A percentile compares a stretch with the other conserved stretches of the same genome.
These are phyloP conservation scores for Trebouxia gelatinosa DNA, from an alignment of 163 green algal species.

Conservation along the genomic window DNA sequence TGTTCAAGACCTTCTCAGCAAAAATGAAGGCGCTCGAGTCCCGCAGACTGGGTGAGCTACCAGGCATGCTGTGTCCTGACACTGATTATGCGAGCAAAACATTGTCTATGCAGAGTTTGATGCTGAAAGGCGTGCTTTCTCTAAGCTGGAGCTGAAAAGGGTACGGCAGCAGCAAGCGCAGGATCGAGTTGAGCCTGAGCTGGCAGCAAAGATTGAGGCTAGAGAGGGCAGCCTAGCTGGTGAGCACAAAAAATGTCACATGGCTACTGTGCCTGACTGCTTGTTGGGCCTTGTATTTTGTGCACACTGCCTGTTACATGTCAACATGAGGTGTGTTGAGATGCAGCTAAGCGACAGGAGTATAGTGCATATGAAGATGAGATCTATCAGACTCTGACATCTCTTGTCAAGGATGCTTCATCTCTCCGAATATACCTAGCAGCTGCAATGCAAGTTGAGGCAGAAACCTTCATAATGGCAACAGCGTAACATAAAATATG, in stretches of 20 bases:
- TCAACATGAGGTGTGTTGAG: not conserved
- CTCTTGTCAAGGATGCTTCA: slow-evolving; percentile 8
- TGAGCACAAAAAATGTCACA: no score
- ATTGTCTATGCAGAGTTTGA: slow-evolving; percentile 27
- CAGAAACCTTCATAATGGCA: slow-evolving; percentile 12
- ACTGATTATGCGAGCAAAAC: no score
- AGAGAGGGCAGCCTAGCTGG: not conserved
- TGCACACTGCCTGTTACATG: not conserved
- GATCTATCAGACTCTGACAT: slow-evolving; percentile 4
- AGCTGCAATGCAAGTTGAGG: slow-evolving; percentile 17
- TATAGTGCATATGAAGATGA: slow-evolving; percentile 10
- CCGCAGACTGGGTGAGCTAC: slow-evolving; percentile 5
- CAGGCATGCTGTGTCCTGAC: no score
- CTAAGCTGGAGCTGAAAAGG: slow-evolving; percentile 21
- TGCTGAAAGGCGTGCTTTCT: slow-evolving; percentile 13
- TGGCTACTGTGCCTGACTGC: no score
- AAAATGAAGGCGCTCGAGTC: slow-evolving; percentile 1
- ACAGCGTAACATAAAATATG: no score
- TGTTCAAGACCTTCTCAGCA: not conserved
- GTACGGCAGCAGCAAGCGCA: slow-evolving; percentile 24
- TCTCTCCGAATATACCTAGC: slow-evolving; percentile 6
- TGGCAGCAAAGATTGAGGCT: slow-evolving; percentile 11
- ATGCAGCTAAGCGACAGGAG: slow-evolving; percentile 9
- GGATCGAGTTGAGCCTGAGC: slow-evolving; percentile 17
- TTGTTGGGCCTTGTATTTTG: no score